Conservation (phyloP, 192 early-diverging fungal genomes). For the Rhizoclosmatium sp. region DNA sequence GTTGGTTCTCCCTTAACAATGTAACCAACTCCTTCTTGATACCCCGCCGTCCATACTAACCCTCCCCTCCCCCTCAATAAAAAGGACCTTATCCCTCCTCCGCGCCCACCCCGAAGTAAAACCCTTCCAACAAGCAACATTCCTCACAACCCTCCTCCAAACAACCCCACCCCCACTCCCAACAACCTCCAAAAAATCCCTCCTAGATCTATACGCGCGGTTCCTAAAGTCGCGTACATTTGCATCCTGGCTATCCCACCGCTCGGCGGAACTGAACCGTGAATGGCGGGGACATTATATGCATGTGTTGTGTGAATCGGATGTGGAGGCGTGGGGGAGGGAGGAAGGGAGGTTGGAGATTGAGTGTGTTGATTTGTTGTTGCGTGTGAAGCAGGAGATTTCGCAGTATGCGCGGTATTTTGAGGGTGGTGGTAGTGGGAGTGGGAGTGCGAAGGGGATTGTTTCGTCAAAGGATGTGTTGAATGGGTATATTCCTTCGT, state of each 20-base stretch:
- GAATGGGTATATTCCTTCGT: slow-evolving; percentile 48
- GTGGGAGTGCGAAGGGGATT: not conserved
- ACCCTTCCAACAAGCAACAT: slow-evolving; percentile 80
- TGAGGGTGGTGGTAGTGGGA: not conserved
- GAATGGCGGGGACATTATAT: slow-evolving; percentile 81
- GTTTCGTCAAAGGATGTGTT: not conserved
- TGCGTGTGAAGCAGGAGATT: slow-evolving; percentile 71
- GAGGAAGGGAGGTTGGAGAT: slow-evolving; percentile 59
- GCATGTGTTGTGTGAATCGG: slow-evolving; percentile 69
- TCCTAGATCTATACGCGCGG: slow-evolving; percentile 82
- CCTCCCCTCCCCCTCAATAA: too few relatives aligned
- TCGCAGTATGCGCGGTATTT: slow-evolving; percentile 37
- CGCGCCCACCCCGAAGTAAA: slow-evolving; percentile 69
- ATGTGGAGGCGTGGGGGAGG: slow-evolving; percentile 61
- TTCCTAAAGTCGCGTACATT: slow-evolving; percentile 96
- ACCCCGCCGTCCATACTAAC: not conserved
- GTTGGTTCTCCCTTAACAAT: slow-evolving; percentile 67
- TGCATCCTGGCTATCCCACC: slow-evolving; percentile 90
- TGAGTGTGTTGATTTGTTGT: slow-evolving; percentile 74
- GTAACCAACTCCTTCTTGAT: slow-evolving; percentile 37
- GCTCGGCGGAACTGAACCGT: slow-evolving; percentile 80
- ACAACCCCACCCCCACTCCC: slow-evolving; percentile 43
- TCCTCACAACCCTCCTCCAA: slow-evolving; percentile 62
- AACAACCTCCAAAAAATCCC: slow-evolving; percentile 60
- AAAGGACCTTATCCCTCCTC: slow-evolving; percentile 54